Evolutionary conservation across 768 basidiomycete species (phyloP).

Genomic region (Lactifluus echinatus): DNA sequence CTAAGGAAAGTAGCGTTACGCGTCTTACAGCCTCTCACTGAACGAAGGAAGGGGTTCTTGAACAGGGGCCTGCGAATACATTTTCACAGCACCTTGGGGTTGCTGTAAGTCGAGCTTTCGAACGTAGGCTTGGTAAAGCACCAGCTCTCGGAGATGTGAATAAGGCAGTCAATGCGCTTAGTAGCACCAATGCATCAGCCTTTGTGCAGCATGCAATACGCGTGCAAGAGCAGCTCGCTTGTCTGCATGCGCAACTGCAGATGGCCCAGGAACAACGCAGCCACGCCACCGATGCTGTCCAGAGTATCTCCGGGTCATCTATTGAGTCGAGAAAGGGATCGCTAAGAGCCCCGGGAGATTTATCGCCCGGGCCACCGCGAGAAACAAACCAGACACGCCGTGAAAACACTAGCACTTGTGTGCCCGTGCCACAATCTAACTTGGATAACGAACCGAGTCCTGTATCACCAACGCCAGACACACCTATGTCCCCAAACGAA

Average conservation of each 20-base stretch:
- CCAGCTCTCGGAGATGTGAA: background rate
- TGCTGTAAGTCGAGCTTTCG: background rate
- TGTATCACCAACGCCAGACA: background rate
- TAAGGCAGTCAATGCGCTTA: background rate
- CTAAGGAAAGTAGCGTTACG: background rate
- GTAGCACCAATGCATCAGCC: background rate
- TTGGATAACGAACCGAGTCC: background rate
- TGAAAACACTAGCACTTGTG: background rate
- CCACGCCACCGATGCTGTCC: background rate
- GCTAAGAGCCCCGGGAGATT: background rate
- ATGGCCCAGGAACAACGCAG: background rate
- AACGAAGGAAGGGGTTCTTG: background rate
- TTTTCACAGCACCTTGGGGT: background rate
- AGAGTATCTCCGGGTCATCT: background rate
- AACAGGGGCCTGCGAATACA: background rate
- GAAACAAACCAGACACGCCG: background rate
- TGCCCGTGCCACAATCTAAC: background rate
- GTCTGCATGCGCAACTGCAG: background rate
- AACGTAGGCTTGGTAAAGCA: slow-evolving; percentile 2
- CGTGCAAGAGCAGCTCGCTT: slow-evolving; percentile 7
- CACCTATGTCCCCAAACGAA: background rate
- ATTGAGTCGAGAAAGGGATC: background rate
- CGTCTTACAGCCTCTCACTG: background rate
- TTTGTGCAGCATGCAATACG: slow-evolving; percentile 1
- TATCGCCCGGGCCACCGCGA: background rate